Evolutionary conservation across 306 rosid genomes (phyloP).

Genomic region (Lupinus albus): DNA sequence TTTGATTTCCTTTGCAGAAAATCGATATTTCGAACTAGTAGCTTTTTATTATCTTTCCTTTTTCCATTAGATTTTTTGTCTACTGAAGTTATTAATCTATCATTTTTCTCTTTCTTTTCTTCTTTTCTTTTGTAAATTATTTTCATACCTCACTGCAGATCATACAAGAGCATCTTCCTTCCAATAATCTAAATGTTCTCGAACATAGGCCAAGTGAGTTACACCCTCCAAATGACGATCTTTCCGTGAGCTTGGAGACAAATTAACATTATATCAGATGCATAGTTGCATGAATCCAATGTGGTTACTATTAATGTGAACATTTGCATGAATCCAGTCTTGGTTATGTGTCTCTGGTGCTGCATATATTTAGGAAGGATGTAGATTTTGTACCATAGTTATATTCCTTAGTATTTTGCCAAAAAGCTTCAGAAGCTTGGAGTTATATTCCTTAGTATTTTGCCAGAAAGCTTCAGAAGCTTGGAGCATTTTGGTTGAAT

Average conservation of each 20-base stretch:
- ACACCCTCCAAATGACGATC: conserved; percentile 41
- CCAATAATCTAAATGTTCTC: conserved; percentile 58
- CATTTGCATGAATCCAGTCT: conserved; percentile 42
- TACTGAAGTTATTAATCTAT: not conserved
- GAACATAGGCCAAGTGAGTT: conserved; percentile 48
- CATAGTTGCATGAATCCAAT: conserved; percentile 37
- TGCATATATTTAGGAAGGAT: conserved; percentile 58
- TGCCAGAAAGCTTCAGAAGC: conserved; percentile 49
- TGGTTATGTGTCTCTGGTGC: conserved; percentile 48
- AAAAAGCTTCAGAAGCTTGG: conserved; percentile 47
- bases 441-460: conserved; percentile 47
- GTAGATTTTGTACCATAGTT: conserved; percentile 56
- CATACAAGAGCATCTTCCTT: conserved; percentile 67
- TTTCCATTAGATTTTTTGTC: conserved; percentile 5
- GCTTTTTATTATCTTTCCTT: not conserved
- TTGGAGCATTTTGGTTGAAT: conserved; percentile 50
- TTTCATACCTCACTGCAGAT: conserved; percentile 45
- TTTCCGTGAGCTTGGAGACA: conserved; percentile 42
- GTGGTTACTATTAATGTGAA: conserved; percentile 46
- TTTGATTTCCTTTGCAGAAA: not conserved
- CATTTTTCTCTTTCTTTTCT: not conserved
- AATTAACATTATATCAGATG: conserved; percentile 44
- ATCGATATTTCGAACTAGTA: conserved; percentile 14
- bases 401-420: conserved; percentile 46
- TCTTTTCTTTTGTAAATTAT: too few species aligned